These are phyloP conservation scores for Dalbergia cochinchinensis DNA, from an alignment of 306 rosid species.

Conservation along the genomic window DNA sequence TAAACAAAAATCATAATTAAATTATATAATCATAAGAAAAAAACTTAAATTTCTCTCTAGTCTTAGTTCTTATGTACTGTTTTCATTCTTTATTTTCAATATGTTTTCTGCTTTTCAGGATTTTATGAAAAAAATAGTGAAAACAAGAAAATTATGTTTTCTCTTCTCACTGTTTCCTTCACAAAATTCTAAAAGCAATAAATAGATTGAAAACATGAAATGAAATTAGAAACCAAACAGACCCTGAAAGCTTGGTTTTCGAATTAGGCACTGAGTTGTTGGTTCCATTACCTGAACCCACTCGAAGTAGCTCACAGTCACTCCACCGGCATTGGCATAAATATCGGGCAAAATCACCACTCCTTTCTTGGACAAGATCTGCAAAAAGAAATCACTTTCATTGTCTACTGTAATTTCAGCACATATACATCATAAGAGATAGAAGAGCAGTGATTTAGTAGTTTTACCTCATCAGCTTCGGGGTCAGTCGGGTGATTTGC, in stretches of 20 bases:
- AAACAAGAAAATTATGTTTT: too few relatives aligned
- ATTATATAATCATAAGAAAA: too few relatives aligned
- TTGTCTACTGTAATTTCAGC: slow-evolving; percentile 15
- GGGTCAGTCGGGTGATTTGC: slow-evolving; percentile 81
- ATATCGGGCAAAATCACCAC: slow-evolving; percentile 73
- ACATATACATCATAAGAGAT: neutral
- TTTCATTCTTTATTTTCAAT: too few relatives aligned
- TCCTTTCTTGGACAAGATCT: slow-evolving; percentile 71
- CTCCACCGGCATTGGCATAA: slow-evolving; percentile 83
- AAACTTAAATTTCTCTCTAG: too few relatives aligned
- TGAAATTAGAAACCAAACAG: neutral
- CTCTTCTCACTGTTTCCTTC: too few relatives aligned
- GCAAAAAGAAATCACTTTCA: slow-evolving; percentile 14
- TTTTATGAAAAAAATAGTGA: too few relatives aligned
- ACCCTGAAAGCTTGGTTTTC: slow-evolving; percentile 14
- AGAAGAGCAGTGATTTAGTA: neutral
- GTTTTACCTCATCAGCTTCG: slow-evolving; percentile 67
- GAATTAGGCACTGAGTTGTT: neutral
- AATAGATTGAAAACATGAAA: too few relatives aligned
- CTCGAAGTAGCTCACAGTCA: slow-evolving; percentile 82
- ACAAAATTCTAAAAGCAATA: too few relatives aligned
- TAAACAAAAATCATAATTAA: neutral
- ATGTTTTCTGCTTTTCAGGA: too few relatives aligned
- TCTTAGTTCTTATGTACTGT: too few relatives aligned
- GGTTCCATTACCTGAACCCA: slow-evolving; percentile 76